Conservation (phyloP, 306 rosid genomes). For the Nissolia schottii region DNA sequence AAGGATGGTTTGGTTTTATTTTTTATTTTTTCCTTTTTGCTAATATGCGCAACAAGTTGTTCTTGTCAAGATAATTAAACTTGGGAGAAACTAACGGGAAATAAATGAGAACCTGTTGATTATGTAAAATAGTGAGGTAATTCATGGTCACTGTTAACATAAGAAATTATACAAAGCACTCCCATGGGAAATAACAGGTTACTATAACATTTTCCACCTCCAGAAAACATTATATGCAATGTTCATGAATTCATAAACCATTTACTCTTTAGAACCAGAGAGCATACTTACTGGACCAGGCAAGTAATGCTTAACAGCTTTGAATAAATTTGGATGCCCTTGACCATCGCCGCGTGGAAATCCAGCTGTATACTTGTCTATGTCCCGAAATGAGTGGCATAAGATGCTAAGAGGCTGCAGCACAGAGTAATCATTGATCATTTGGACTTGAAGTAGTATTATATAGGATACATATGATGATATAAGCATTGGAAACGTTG, state of each 20-base stretch:
- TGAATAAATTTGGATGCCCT: slow-evolving; percentile 78
- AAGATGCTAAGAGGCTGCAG: slow-evolving; percentile 91
- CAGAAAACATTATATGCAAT: not conserved
- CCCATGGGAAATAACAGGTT: not conserved
- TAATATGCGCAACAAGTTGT: not conserved
- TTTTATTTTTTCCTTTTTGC: not conserved
- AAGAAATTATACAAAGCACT: not conserved
- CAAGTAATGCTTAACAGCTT: slow-evolving; percentile 75
- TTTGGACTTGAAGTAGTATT: not conserved
- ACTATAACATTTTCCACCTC: not conserved
- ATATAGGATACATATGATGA: not conserved
- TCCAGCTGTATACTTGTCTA: slow-evolving; percentile 79
- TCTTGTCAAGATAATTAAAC: not conserved
- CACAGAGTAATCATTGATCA: not conserved
- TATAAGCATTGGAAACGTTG: not conserved
- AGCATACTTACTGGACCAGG: slow-evolving; percentile 94
- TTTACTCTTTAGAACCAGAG: slow-evolving; percentile 3
- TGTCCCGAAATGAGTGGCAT: slow-evolving; percentile 90
- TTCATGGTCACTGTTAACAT: not conserved
- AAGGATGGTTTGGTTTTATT: not conserved
- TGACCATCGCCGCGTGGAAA: slow-evolving; percentile 88
- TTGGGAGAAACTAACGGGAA: not conserved
- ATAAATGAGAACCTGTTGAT: slow-evolving; percentile 3
- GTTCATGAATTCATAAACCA: not conserved
- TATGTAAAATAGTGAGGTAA: not conserved